Evolutionary conservation across 306 rosid genomes (phyloP).

Genomic region (Cajanus cajan): DNA sequence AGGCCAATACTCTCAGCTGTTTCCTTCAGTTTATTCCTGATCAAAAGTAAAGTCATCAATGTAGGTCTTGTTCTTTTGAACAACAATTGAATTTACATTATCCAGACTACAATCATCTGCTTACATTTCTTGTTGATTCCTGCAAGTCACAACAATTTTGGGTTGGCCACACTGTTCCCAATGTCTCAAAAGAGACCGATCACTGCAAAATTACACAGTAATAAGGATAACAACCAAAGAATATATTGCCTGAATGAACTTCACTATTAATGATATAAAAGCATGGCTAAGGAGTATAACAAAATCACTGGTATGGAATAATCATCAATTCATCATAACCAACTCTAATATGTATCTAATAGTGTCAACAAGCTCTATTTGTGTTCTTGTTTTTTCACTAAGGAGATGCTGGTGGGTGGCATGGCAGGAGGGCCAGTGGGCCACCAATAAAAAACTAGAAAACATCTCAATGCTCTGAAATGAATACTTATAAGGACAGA

Average conservation of each 20-base stretch:
- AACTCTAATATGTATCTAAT: neutral
- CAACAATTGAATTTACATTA: slow-evolving; percentile 19
- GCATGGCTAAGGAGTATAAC: neutral
- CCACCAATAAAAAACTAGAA: neutral
- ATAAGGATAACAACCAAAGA: neutral
- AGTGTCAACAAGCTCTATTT: neutral
- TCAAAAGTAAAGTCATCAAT: slow-evolving; percentile 15
- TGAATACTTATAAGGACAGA: slow-evolving; percentile 10
- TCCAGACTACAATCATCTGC: slow-evolving; percentile 33
- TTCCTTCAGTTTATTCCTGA: slow-evolving; percentile 85
- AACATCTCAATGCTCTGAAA: slow-evolving; percentile 11
- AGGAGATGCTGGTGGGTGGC: neutral
- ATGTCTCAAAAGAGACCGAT: slow-evolving; percentile 68
- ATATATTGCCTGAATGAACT: neutral
- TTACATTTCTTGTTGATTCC: slow-evolving; percentile 90
- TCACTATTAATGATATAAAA: neutral
- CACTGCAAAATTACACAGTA: slow-evolving; percentile 42
- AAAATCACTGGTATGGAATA: neutral
- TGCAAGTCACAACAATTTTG: slow-evolving; percentile 85
- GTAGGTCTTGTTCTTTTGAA: neutral
- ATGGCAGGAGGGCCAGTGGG: neutral
- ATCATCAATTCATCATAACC: neutral
- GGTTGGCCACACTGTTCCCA: slow-evolving; percentile 95
- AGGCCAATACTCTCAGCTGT: slow-evolving; percentile 77
- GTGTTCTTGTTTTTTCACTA: neutral